A percentile compares a stretch with the other conserved stretches of the same genome.
Conservation (phyloP, 176 grass and related monocot genomes). For the Phragmites australis region DNA sequence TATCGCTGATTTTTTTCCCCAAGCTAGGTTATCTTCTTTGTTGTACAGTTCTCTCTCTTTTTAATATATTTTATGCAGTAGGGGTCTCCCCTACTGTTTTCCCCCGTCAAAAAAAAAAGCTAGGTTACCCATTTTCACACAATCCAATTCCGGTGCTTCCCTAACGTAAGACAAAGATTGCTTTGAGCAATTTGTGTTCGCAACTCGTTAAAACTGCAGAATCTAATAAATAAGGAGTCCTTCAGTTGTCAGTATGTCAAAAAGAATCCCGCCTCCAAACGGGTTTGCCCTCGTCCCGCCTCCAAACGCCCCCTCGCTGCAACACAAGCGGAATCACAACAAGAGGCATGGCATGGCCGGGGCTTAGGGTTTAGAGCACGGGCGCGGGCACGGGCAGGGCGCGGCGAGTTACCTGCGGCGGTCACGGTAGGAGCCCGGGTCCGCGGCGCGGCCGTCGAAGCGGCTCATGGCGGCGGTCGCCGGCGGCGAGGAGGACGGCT, state of each 20-base stretch:
- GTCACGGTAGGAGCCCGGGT: constrained; percentile 84
- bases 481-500: constrained; percentile 17
- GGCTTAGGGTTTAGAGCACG: constrained; percentile 22
- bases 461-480: constrained; percentile 66
- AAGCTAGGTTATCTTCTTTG: too few species aligned
- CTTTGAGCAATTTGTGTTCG: not conserved
- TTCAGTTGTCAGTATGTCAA: not conserved
- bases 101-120: too few species aligned
- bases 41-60: too few species aligned
- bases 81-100: too few species aligned
- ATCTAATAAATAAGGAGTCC: not conserved
- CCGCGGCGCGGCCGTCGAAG: constrained; percentile 78
- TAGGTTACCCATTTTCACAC: not conserved
- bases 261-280: too few species aligned
- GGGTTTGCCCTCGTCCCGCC: constrained; percentile 64
- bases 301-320: constrained; percentile 66
- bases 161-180: not conserved
- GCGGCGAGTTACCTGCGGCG: constrained; percentile 55
- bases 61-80: too few species aligned
- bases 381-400: too few species aligned
- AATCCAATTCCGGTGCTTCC: not conserved
- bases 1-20: not conserved
- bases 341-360: not conserved
- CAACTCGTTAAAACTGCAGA: not conserved
- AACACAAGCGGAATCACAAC: constrained; percentile 14